Conservation (phyloP, 768 basidiomycete species). For the Strobilomyces dryophilus region DNA sequence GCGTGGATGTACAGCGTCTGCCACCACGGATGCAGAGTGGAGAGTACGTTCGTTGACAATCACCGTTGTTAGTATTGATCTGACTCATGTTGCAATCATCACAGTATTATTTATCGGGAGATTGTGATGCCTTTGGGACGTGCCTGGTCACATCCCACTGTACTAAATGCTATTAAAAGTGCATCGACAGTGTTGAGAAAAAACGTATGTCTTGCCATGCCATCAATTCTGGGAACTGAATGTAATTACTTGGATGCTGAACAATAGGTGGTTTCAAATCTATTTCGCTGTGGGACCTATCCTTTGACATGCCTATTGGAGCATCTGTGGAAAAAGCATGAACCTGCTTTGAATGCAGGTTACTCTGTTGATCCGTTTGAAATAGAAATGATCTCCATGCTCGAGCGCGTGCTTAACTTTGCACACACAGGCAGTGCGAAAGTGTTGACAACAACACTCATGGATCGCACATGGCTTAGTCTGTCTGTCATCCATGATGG, state of each 20-base stretch:
- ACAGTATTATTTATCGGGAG: neutral
- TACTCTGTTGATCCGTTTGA: neutral
- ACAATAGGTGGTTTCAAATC: neutral
- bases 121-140: neutral
- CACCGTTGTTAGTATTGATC: too few species aligned
- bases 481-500: conserved; percentile 2
- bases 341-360: neutral
- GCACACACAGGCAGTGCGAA: neutral
- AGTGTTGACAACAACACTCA: neutral
- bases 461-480: conserved; percentile 1
- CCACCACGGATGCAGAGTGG: neutral
- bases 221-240: too few species aligned
- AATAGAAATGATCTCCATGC: neutral
- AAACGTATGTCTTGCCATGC: too few species aligned
- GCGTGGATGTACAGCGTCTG: neutral
- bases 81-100: too few species aligned
- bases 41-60: too few species aligned
- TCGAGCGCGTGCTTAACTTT: neutral
- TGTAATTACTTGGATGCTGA: too few species aligned
- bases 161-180: neutral
- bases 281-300: neutral
- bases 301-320: neutral
- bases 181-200: neutral
- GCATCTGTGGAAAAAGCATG: neutral
- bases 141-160: neutral